Evolutionary conservation across 768 basidiomycete species (phyloP), one percentile per base, ranked within the genome.

Genomic region (Royoungia palumana): DNA sequence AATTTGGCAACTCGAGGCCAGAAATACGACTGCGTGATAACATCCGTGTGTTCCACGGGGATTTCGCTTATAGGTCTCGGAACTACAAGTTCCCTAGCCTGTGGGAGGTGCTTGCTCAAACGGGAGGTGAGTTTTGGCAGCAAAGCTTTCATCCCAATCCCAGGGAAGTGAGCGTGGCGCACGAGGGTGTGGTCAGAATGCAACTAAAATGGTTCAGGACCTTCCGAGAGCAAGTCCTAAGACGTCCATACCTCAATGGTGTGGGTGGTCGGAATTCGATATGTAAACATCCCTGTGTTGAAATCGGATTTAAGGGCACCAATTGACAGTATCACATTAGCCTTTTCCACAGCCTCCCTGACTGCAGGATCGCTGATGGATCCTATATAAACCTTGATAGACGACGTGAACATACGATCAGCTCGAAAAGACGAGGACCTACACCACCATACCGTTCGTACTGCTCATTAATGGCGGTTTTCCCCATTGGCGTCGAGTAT

Each of bases 231-330:
- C 16, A 19, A 39, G 17, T 27, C 16, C n/a, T 2, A 47, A 44
- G 20, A 20, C 7, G 22, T 50, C 56, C 32, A 13, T 55, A 85
- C 87, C 74, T 89, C 89, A 53, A 90, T 71, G 13, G 80, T 82
- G 34, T 73, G 74, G 11, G 67, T 64, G 0, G 72, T 72, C 5
- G 84, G 81, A 39, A 86, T 82, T 43, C 77, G 79, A 59, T 88
- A 90, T 0, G 86, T 85, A 67, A 91, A 93, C 65, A 86, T 87
- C 28, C 90, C 92, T 1, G 88, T 89, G 67, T 94, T 94, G 73
- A 90, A 92, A 65, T 94, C 91, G 39, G 78, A 82, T 62, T 79
- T 80, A 44, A 89, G 70, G 1, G 72, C 49, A 5, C 89, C 89
- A 49, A 94, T 71, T 11, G 86, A 87, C 13, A 94, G 61, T 41